Evolutionary conservation across 1,284 basidiomycete genomes (phyloP).

Genomic region (Stereum hirsutum): DNA sequence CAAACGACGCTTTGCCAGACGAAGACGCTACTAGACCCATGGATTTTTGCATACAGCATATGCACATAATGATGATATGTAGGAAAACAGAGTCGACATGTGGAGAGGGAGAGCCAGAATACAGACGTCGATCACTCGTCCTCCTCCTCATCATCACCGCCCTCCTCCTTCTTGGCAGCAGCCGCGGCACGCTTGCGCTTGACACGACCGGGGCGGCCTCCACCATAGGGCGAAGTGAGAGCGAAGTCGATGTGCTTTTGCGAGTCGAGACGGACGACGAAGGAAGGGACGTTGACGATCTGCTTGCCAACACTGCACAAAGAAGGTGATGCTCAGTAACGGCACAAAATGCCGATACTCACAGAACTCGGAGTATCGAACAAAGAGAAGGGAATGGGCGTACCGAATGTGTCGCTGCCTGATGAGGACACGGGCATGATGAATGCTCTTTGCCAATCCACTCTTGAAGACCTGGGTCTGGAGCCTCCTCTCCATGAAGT

Average conservation of each 20-base stretch:
- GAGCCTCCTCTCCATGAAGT: constrained; percentile 98
- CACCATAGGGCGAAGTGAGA: constrained; percentile 95
- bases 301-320: constrained; percentile 87
- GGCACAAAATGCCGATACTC: background rate
- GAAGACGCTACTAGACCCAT: too few relatives aligned
- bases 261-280: constrained; percentile 95
- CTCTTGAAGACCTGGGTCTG: constrained; percentile 99
- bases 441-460: constrained; percentile 96
- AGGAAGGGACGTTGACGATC: constrained; percentile 98
- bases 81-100: constrained; percentile 22
- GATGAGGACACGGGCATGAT: constrained; percentile 98
- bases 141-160: constrained; percentile 87
- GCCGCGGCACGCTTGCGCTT: constrained; percentile 98
- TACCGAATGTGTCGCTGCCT: constrained; percentile 94
- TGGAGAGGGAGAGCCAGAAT: constrained; percentile 15
- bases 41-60: constrained; percentile 11
- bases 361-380: constrained; percentile 1
- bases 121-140: constrained; percentile 38
- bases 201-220: constrained; percentile 94
- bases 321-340: constrained; percentile 1
- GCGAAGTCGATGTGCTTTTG: constrained; percentile 99
- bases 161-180: constrained; percentile 88
- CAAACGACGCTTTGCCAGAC: too few relatives aligned
- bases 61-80: too few relatives aligned
- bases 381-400: constrained; percentile 17